Percentiles rank a stretch among this genome's conserved stretches.
phyloP scores from a whole-genome alignment of 768 basidiomycete species.

The Auricularia heimuer region DNA sequence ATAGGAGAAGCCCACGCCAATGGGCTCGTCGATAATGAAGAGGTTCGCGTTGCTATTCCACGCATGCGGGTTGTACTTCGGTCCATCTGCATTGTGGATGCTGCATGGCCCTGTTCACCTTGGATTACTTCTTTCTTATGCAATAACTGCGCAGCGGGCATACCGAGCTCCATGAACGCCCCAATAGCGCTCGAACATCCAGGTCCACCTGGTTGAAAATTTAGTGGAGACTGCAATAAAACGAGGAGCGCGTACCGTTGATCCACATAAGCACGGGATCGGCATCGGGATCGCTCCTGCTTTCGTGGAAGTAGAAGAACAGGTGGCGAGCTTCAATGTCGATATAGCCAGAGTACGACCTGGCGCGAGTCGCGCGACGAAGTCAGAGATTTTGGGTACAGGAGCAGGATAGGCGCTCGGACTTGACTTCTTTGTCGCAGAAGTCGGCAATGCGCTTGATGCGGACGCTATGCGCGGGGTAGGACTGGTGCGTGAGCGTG shows the following conservation, averaged over 20 bases:
- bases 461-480: slow-evolving; percentile 5
- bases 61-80: slow-evolving; percentile 12
- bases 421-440: slow-evolving; percentile 6
- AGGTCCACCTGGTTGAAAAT: slow-evolving; percentile 34
- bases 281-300: slow-evolving; percentile 15
- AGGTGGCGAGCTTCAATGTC: slow-evolving; percentile 9
- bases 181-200: slow-evolving; percentile 50
- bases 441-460: slow-evolving; percentile 9
- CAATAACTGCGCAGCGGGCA: neutral
- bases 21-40: slow-evolving; percentile 15
- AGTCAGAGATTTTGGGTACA: too few relatives aligned
- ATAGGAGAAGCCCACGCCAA: slow-evolving; percentile 14
- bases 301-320: slow-evolving; percentile 20
- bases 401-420: neutral
- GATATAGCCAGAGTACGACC: slow-evolving; percentile 13
- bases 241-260: slow-evolving; percentile 11
- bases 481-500: slow-evolving; percentile 2
- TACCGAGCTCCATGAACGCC: slow-evolving; percentile 56
- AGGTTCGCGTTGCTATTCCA: slow-evolving; percentile 17
- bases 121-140: slow-evolving; percentile 34
- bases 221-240: neutral
- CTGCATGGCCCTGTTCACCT: slow-evolving; percentile 40
- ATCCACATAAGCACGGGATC: slow-evolving; percentile 21
- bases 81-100: neutral
- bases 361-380: neutral